These are phyloP conservation scores for Bidens hawaiensis DNA, from an alignment of 140 eudicot genomes.

Conservation along the genomic window DNA sequence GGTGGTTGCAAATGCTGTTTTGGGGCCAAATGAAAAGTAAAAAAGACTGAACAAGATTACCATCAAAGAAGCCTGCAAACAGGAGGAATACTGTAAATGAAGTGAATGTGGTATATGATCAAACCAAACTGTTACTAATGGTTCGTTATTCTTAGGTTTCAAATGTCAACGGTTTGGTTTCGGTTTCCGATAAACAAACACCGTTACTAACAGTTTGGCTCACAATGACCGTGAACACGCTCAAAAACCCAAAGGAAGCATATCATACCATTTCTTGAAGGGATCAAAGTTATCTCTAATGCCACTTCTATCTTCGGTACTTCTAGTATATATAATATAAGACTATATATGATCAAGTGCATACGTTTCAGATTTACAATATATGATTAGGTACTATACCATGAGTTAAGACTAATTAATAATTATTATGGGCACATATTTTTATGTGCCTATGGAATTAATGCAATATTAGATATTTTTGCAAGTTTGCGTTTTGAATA, in stretches of 20 bases:
- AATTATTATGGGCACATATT: neutral
- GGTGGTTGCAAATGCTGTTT: conserved; percentile 4
- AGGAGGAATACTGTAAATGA: no score
- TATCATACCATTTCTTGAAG: neutral
- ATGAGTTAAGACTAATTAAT: neutral
- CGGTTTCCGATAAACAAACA: no score
- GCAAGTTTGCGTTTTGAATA: no score
- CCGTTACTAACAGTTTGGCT: no score
- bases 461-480: no score
- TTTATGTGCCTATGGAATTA: neutral
- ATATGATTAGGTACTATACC: neutral
- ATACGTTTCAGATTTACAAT: no score
- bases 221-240: no score
- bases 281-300: neutral
- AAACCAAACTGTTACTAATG: neutral
- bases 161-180: no score
- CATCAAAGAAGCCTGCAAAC: conserved; percentile 18
- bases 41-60: conserved; percentile 1
- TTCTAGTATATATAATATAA: neutral
- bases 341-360: neutral
- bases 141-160: no score
- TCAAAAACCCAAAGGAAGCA: no score
- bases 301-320: neutral
- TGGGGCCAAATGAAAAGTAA: neutral
- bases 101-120: no score